Percentiles rank a stretch among this genome's conserved stretches.
phyloP scores from a whole-genome alignment of 2,329 filamentous ascomycete genomes.

The Alternaria atra region DNA sequence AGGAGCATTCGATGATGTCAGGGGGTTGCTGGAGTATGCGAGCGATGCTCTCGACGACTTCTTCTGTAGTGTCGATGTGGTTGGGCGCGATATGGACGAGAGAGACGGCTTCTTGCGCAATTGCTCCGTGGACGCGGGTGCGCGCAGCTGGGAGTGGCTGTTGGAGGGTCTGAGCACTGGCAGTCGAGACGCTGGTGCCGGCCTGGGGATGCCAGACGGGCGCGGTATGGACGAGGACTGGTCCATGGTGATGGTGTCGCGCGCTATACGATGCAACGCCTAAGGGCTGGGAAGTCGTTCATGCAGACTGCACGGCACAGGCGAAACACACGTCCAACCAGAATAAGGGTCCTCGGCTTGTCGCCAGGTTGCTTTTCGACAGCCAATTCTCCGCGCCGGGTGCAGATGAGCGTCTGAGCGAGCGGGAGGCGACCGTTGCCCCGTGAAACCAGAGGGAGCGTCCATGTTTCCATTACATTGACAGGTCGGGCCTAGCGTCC shows the following conservation, averaged over 20 bases:
- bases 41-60: constrained; percentile 45
- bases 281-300: constrained; percentile 10
- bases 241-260: constrained; percentile 47
- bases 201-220: constrained; percentile 58
- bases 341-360: constrained; percentile 6
- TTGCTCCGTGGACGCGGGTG: constrained; percentile 57
- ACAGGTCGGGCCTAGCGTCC: constrained; percentile 15
- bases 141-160: constrained; percentile 53
- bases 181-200: constrained; percentile 59
- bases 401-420: constrained; percentile 18
- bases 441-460: constrained; percentile 15
- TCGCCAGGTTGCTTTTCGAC: constrained; percentile 12
- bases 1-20: constrained; percentile 7
- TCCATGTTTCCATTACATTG: constrained; percentile 11
- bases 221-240: constrained; percentile 39
- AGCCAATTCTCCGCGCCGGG: constrained; percentile 21
- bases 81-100: constrained; percentile 30
- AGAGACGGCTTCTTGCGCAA: constrained; percentile 45
- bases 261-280: constrained; percentile 19
- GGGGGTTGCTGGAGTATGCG: constrained; percentile 32
- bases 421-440: constrained; percentile 22
- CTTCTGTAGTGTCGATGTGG: constrained; percentile 38
- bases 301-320: constrained; percentile 5
- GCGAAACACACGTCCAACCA: constrained; percentile 20
- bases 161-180: constrained; percentile 57